Evolutionary conservation across 164 flowering plant genomes (phyloP).

Genomic region (Nelumbo lutea): DNA sequence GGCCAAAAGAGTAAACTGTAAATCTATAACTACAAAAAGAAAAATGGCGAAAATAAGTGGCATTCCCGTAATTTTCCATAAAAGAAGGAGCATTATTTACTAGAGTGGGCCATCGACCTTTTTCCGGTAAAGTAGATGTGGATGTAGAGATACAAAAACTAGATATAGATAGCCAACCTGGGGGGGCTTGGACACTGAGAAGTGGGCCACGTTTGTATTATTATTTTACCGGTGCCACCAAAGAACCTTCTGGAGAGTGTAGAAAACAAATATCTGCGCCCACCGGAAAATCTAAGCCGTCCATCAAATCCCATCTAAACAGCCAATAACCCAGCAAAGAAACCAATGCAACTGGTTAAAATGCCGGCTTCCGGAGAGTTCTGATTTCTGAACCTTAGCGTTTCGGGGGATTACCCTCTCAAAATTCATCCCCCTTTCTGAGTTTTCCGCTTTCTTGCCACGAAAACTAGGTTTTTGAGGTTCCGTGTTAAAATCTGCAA

Average conservation of each 20-base stretch:
- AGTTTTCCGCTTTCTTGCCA: neutral
- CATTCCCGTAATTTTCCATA: too few relatives aligned
- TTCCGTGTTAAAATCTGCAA: constrained; percentile 12
- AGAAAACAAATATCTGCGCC: neutral
- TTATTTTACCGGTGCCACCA: neutral
- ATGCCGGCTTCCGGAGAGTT: neutral
- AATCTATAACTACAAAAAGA: too few relatives aligned
- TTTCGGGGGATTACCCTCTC: neutral
- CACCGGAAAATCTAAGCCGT: neutral
- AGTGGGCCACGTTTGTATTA: too few relatives aligned
- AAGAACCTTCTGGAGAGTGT: neutral
- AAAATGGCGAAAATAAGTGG: neutral
- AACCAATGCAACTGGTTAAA: neutral
- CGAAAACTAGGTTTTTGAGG: constrained; percentile 13
- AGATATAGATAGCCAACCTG: too few relatives aligned
- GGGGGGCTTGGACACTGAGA: too few relatives aligned
- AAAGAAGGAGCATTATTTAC: too few relatives aligned
- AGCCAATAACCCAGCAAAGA: neutral
- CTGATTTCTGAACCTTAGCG: neutral
- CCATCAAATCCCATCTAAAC: neutral
- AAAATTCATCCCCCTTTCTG: too few relatives aligned
- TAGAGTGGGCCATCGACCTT: too few relatives aligned
- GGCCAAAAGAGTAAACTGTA: neutral
- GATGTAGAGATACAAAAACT: too few relatives aligned
- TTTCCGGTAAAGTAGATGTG: too few relatives aligned